Evolutionary conservation across 2,329 filamentous ascomycete species (phyloP), one percentile per base, ranked within the genome.

Genomic region (Colletotrichum gloeosporioides): DNA sequence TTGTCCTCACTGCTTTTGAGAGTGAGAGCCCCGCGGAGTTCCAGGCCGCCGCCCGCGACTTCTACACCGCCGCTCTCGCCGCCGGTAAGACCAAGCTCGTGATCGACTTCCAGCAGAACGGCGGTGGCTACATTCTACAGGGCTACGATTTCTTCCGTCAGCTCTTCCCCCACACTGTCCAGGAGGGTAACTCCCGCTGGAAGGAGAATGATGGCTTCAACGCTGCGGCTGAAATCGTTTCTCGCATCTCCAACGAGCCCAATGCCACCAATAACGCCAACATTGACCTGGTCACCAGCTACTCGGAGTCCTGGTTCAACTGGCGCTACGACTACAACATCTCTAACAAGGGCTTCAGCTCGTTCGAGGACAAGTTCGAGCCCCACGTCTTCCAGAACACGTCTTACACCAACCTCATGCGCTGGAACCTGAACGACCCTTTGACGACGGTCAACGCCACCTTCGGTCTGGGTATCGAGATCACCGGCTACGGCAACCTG

Each of bases 11-110:
- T 1, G 77, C 73, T 3, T 85, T 85, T 55, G 72, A 81, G 27
- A 78, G 69, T 31, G 67, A 78, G n/a, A 80, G 77, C 61, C 73
- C 80, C 1, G 63, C 78, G 44, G 82, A 85, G 69, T 87, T 86
- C 75, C 83, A 87, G 62, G 77, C 80, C 7, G 82, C 84, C 0
- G 79, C 79, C 53, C 79, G 80, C 44, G 79, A 84, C 29, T 85
- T 86, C 73, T 82, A 86, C 64, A 78, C 81, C 22, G 74, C 82
- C 6, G 83, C 83, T 16, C 77, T 81, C 3, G 84, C 85, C 8
- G 87, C 86, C 3, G 89, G 88, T 76, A 92, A 92, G 83, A 92
- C 87, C 44, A 92, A 91, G 82, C 87, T 93, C 0, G 88, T 93
- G 27, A 84, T 93, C 34, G 91, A 93, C 78, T 82, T 93, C 12